These are phyloP conservation scores for Fusarium chlamydosporum DNA, from an alignment of 2,329 filamentous ascomycete genomes.

Conservation along the genomic window DNA sequence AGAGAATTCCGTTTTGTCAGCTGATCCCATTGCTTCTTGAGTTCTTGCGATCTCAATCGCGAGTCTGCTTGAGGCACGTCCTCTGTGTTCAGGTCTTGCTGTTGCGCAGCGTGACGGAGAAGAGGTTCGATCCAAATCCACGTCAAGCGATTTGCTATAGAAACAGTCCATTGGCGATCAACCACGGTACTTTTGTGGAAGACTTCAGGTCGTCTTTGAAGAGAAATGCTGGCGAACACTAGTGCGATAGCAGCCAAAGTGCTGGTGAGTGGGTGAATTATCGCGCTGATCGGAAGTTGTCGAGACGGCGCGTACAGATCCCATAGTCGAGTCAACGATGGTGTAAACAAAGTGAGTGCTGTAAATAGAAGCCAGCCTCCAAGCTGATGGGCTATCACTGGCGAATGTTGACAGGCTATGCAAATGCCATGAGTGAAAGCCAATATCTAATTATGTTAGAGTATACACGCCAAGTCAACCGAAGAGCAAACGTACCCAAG, in stretches of 20 bases:
- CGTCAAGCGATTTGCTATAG: conserved; percentile 71
- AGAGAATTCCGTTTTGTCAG: conserved; percentile 63
- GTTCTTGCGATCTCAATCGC: conserved; percentile 64
- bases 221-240: conserved; percentile 62
- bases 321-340: conserved; percentile 62
- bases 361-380: conserved; percentile 67
- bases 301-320: conserved; percentile 51
- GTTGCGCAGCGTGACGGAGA: conserved; percentile 67
- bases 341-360: conserved; percentile 57
- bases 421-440: conserved; percentile 65
- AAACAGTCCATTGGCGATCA: conserved; percentile 72
- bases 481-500: conserved; percentile 69
- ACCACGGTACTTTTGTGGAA: conserved; percentile 70
- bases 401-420: conserved; percentile 63
- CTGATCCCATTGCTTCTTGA: conserved; percentile 63
- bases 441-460: conserved; percentile 57
- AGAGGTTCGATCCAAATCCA: conserved; percentile 74
- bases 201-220: conserved; percentile 77
- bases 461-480: rapidly evolving
- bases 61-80: conserved; percentile 74
- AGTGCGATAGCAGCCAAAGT: conserved; percentile 60
- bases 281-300: conserved; percentile 53
- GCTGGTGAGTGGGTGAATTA: conserved; percentile 61
- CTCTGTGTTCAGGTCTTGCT: conserved; percentile 70
- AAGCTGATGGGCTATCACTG: conserved; percentile 64